Evolutionary conservation across 345 rosid species (phyloP).

Genomic region (Syzygium aqueum): DNA sequence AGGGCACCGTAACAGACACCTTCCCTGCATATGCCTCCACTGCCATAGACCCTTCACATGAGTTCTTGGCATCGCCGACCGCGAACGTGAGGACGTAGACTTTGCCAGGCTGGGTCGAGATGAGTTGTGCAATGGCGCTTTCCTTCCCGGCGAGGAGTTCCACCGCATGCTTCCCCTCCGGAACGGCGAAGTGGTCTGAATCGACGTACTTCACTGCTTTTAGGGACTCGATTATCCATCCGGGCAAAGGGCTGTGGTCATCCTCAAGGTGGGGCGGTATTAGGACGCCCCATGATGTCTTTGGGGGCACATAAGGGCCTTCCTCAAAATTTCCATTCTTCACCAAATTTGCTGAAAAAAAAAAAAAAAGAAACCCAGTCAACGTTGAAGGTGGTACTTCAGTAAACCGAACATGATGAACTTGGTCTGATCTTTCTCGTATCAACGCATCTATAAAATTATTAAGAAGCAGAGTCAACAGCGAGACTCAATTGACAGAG

Average conservation of each 20-base stretch:
- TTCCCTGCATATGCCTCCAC: conserved; percentile 60
- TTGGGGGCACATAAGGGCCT: conserved; percentile 59
- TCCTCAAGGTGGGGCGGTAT: conserved; percentile 69
- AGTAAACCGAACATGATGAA: neutral
- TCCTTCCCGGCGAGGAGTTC: conserved; percentile 78
- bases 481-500: neutral
- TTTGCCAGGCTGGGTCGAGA: conserved; percentile 28
- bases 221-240: conserved; percentile 82
- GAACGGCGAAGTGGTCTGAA: conserved; percentile 44
- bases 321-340: conserved; percentile 72
- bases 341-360: conserved; percentile 29
- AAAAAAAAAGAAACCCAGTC: neutral
- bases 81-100: conserved; percentile 43
- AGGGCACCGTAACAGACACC: conserved; percentile 29
- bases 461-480: neutral
- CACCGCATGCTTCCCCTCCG: conserved; percentile 42
- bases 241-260: conserved; percentile 55
- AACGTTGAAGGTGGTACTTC: neutral
- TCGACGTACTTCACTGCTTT: conserved; percentile 72
- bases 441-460: neutral
- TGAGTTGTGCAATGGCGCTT: conserved; percentile 55
- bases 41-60: conserved; percentile 51
- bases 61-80: conserved; percentile 51
- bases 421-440: neutral
- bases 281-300: conserved; percentile 46